Evolutionary conservation across 2,329 filamentous ascomycete genomes (phyloP).

Genomic region (Diaporthe destruens): DNA sequence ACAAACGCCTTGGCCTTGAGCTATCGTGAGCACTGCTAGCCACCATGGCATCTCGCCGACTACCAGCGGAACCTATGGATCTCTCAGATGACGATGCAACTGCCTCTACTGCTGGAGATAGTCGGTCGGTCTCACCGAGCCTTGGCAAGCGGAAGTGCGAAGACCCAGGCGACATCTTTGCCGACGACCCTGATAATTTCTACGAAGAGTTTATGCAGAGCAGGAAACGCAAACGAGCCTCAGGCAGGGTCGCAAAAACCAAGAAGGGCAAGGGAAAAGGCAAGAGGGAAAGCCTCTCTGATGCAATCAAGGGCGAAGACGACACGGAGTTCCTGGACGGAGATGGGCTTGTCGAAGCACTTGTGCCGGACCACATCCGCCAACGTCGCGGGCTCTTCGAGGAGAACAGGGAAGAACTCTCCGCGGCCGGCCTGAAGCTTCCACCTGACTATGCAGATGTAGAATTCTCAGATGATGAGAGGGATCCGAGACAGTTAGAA

Average conservation of each 20-base stretch:
- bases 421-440: conserved; percentile 77
- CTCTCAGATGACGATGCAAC: conserved; percentile 43
- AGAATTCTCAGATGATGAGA: conserved; percentile 77
- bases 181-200: conserved; percentile 69
- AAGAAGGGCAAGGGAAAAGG: conserved; percentile 51
- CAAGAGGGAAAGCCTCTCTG: conserved; percentile 40
- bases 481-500: conserved; percentile 63
- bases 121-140: background rate
- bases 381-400: conserved; percentile 79
- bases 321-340: conserved; percentile 46
- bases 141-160: conserved; percentile 32
- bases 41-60: conserved; percentile 28
- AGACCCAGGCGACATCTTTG: conserved; percentile 37
- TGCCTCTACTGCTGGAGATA: conserved; percentile 40
- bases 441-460: conserved; percentile 84
- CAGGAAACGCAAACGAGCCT: conserved; percentile 63
- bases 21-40: background rate
- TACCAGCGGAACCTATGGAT: conserved; percentile 18
- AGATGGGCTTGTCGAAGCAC: conserved; percentile 51
- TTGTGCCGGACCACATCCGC: conserved; percentile 79
- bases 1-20: background rate
- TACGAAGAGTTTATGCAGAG: conserved; percentile 66
- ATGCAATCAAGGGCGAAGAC: background rate
- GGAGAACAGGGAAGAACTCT: conserved; percentile 66
- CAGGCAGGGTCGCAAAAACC: conserved; percentile 63